These are phyloP conservation scores for Colletotrichum endophyticum DNA, from an alignment of 2,329 filamentous ascomycete genomes.

Conservation along the genomic window DNA sequence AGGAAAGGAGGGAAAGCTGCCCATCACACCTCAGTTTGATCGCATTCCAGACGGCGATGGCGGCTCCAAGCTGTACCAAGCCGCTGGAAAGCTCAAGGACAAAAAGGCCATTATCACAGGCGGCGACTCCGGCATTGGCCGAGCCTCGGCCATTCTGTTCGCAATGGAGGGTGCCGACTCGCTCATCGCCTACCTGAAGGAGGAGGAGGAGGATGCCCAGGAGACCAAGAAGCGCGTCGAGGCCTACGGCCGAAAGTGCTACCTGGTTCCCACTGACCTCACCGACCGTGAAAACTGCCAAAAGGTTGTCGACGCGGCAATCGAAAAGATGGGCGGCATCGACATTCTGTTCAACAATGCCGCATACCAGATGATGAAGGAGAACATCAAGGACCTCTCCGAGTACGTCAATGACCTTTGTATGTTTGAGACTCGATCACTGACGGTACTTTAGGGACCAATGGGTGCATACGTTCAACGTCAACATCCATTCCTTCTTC, in stretches of 20 bases:
- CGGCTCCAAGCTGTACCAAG: constrained; percentile 72
- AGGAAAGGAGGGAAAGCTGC: constrained; percentile 52
- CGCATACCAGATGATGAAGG: constrained; percentile 70
- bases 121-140: constrained; percentile 80
- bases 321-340: constrained; percentile 70
- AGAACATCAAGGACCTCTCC: constrained; percentile 72
- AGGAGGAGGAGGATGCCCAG: constrained; percentile 78
- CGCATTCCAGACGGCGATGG: constrained; percentile 72
- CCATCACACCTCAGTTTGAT: constrained; percentile 63
- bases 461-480: constrained; percentile 80
- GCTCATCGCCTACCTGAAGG: constrained; percentile 75
- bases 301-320: constrained; percentile 69
- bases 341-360: constrained; percentile 80
- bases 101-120: constrained; percentile 82
- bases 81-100: constrained; percentile 76
- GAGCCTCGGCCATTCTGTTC: constrained; percentile 76
- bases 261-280: constrained; percentile 69
- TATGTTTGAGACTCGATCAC: neutral
- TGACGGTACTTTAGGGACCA: constrained; percentile 56
- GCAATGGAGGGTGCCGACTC: constrained; percentile 81
- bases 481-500: constrained; percentile 84
- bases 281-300: constrained; percentile 71
- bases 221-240: constrained; percentile 76
- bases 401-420: constrained; percentile 54
- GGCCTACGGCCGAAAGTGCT: constrained; percentile 67